Base-by-base conservation (phyloP, 1,284 basidiomycete species). In the Boletus smithii region DNA sequence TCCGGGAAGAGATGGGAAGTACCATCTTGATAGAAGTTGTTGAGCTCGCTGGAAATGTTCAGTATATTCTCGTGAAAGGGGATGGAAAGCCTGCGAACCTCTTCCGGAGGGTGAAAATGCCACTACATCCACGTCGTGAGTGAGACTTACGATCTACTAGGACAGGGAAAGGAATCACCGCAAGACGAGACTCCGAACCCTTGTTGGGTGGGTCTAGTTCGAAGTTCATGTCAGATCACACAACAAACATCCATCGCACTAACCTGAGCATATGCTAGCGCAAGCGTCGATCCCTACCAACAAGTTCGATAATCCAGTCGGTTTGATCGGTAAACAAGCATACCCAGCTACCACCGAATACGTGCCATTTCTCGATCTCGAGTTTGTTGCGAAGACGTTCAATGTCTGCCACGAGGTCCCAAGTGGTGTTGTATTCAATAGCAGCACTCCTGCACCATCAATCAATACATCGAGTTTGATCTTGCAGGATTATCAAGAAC, bases 1-100 rank as follows among this genome's bases (percentile, higher is more conserved):
- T 94, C 91, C 0, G 92, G 91, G 74, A 93, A 95, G 45, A 94
- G 67, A 63, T 87, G 83, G 3, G 83, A 86, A 16, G 85, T 70
- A 8, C 88, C 89, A 1, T 88, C 77, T 72, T 95, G 91, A 69
- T 97, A 97, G 74, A 97, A 97, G 74, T 94, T 97, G 22, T 79
- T 75, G 23, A 97, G 77, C 69, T 98, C 95, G 57, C 83, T 88
- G 40, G 29, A 40, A 27, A 30, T 2, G 8, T 4, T 44, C 44
- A 46, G 33, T n/a, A 34, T 22, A 27, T 17, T 24, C 14, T 8
- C 9, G 13, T 34, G 13, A 32, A 44, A 22, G 7, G 10, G n/a
- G 23, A 32, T 26, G 16, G 7, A 26, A 35, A 17, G 26, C 29
- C 14, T 35, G 17, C 62, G 13, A 48, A 85, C 85, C 79, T 85